Base-by-base conservation (phyloP, 495 filamentous ascomycete genomes). In the Poronia punctata region DNA sequence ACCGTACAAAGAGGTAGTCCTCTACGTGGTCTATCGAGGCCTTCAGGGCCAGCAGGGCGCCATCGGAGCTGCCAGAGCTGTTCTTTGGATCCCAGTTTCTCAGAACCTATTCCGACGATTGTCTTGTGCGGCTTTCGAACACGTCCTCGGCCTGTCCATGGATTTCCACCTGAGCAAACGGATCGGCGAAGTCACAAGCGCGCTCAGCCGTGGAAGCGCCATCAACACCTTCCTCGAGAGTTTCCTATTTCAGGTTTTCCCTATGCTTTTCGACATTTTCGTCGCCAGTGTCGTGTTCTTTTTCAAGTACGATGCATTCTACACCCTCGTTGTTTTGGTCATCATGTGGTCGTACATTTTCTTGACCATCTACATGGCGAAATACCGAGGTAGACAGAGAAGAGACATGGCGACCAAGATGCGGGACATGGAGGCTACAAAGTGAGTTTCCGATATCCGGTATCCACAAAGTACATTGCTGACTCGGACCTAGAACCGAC, bases 121-220 rank as follows among this genome's bases (percentile, higher is more conserved):
- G 11, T 86, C 85, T 1, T 86, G 83, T 3, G 84, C 86, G 4
- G 78, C 84, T 11, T 92, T 92, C 51, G 85, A 90, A 56, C 86
- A 92, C 56, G 86, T 92, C 17, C 86, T 90, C 55, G 71, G 75
- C 27, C 73, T 92, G 16, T 88, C 84, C 61, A 65, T 89, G 53
- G 86, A 90, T 52, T 92, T 92, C 50, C 86, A 92, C 55, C 74
- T 89, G 11, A 82, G 84, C 26, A 90, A 92, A 61, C 85, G 83
- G 56, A 89, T 86, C 4, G 86, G 86, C 16, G 86, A 92, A 55
- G 84, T 92, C 14, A 62, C 89, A 18, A 88, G 83, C 18, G 86
- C 86, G 7, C 62, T 92, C 32, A 88, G 83, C 55, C 90, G 90
- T 47, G 86, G 86, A 28, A 83, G 74, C 50, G 82, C 85, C 4